Evolutionary conservation across 306 rosid genomes (phyloP).

Genomic region (Cicer bijugum): DNA sequence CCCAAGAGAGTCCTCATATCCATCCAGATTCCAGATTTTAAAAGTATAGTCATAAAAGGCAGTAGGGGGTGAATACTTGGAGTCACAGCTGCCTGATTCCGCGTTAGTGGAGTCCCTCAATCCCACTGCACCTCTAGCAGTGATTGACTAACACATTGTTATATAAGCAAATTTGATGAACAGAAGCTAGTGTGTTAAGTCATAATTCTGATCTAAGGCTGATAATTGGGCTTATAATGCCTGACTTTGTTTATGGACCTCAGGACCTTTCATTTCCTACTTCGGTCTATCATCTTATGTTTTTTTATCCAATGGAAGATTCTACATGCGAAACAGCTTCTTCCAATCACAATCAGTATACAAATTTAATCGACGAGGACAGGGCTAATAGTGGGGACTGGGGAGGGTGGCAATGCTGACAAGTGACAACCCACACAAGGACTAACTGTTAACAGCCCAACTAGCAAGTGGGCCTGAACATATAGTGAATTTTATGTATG

Average conservation of each 20-base stretch:
- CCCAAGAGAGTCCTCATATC: not conserved
- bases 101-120: not conserved
- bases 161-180: not conserved
- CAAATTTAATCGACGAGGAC: not conserved
- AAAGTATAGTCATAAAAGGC: not conserved
- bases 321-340: not conserved
- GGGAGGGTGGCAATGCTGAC: slow-evolving; percentile 8
- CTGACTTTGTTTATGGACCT: too few species aligned
- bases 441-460: not conserved
- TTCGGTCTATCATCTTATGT: too few species aligned
- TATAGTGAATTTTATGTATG: not conserved
- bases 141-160: not conserved
- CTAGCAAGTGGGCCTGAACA: not conserved
- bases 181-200: not conserved
- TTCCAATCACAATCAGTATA: not conserved
- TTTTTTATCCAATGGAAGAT: not conserved
- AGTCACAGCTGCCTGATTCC: not conserved
- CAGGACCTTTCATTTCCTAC: too few species aligned
- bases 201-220: too few species aligned
- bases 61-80: not conserved
- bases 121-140: not conserved
- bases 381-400: not conserved
- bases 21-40: not conserved
- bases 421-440: not conserved
- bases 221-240: too few species aligned